These are phyloP conservation scores for Orbilia oligospora DNA, from an alignment of 2,329 filamentous ascomycete genomes.

Conservation along the genomic window DNA sequence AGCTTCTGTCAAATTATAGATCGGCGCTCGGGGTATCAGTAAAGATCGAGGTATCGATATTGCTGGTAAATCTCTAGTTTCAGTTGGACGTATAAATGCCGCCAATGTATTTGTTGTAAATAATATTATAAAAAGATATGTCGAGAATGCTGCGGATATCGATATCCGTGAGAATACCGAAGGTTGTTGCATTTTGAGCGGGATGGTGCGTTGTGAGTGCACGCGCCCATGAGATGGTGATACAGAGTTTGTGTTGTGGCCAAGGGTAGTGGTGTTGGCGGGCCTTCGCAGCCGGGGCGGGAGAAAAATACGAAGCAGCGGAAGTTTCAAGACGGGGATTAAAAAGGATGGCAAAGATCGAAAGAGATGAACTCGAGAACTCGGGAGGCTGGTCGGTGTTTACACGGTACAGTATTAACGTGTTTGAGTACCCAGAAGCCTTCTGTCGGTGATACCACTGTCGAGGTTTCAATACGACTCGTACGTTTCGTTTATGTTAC, in stretches of 20 bases:
- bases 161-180: slow-evolving; percentile 31
- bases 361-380: slow-evolving; percentile 21
- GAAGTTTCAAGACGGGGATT: slow-evolving; percentile 26
- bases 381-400: slow-evolving; percentile 46
- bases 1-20: slow-evolving; percentile 26
- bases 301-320: slow-evolving; percentile 25
- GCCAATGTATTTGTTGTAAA: slow-evolving; percentile 32
- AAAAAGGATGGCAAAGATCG: slow-evolving; percentile 2
- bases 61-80: slow-evolving; percentile 8
- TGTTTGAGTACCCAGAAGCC: background rate
- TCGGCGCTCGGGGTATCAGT: slow-evolving; percentile 22
- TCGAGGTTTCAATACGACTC: background rate
- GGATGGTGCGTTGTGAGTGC: slow-evolving; percentile 38
- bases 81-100: slow-evolving; percentile 27
- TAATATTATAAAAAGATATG: slow-evolving; percentile 34
- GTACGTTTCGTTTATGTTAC: slow-evolving; percentile 8
- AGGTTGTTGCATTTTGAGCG: slow-evolving; percentile 56
- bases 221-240: slow-evolving; percentile 44
- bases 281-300: slow-evolving; percentile 47
- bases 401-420: background rate
- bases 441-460: slow-evolving; percentile 9
- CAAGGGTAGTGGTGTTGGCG: slow-evolving; percentile 44
- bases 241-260: slow-evolving; percentile 57
- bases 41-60: slow-evolving; percentile 26
- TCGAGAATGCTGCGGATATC: slow-evolving; percentile 29